phyloP scores from a whole-genome alignment of 2,329 filamentous ascomycete genomes.

The Cadophora malorum region DNA sequence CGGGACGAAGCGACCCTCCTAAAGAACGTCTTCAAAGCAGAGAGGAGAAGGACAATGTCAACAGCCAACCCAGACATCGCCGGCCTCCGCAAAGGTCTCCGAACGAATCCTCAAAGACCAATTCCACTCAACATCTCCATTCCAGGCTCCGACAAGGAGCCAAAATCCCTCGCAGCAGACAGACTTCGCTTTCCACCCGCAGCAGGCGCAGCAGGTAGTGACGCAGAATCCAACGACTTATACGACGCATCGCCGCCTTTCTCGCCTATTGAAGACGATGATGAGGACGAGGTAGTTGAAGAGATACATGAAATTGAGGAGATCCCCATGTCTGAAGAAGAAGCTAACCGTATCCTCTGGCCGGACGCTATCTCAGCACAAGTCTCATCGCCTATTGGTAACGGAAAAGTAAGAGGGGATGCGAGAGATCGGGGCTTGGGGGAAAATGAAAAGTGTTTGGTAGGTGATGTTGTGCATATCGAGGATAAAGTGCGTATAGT shows the following conservation, averaged over 20 bases:
- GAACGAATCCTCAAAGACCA: background rate
- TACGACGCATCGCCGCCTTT: conserved; percentile 33
- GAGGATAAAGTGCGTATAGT: conserved; percentile 51
- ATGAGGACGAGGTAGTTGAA: background rate
- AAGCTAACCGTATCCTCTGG: conserved; percentile 42
- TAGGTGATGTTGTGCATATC: conserved; percentile 47
- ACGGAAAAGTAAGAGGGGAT: conserved; percentile 8
- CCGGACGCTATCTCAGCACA: conserved; percentile 23
- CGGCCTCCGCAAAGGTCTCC: conserved; percentile 7
- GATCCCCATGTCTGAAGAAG: conserved; percentile 39
- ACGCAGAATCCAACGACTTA: conserved; percentile 20
- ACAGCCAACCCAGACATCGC: conserved; percentile 20
- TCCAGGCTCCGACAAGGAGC: conserved; percentile 22
- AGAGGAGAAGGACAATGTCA: conserved; percentile 29
- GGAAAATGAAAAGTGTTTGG: conserved; percentile 51
- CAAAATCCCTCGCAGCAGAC: conserved; percentile 31
- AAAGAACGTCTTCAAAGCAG: conserved; percentile 40
- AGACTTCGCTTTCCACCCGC: conserved; percentile 3
- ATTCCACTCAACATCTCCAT: conserved; percentile 22
- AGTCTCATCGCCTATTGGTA: background rate
- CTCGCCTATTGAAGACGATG: conserved; percentile 16
- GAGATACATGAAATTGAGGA: conserved; percentile 13
- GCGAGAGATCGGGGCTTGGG: conserved; percentile 19
- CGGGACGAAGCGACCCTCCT: conserved; percentile 51
- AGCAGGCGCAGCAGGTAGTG: background rate